These are phyloP conservation scores for Chromosphaera perkinsii DNA, from an alignment of 208 protist genomes.

Conservation along the genomic window DNA sequence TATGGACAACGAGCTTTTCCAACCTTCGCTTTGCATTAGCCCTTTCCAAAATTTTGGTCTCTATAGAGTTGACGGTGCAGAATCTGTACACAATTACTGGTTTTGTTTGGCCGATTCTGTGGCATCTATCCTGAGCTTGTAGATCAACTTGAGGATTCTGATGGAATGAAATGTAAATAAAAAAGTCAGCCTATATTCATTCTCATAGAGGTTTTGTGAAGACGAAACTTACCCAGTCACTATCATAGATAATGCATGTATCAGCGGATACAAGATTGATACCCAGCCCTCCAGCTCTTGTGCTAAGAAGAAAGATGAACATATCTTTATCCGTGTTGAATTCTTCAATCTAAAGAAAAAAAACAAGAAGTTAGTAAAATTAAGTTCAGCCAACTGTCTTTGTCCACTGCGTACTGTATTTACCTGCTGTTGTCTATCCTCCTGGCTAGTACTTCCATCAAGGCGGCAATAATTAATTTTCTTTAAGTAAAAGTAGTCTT, in stretches of 20 bases:
- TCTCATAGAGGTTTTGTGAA: background rate
- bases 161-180: background rate
- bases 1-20: slow-evolving; percentile 37
- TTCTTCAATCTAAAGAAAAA: slow-evolving; percentile 70
- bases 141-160: slow-evolving; percentile 66
- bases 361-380: slow-evolving; percentile 12
- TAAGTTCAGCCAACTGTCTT: background rate
- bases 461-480: slow-evolving; percentile 10
- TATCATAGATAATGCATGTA: slow-evolving; percentile 75
- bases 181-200: background rate
- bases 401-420: background rate
- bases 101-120: slow-evolving; percentile 63
- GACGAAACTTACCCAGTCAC: slow-evolving; percentile 52
- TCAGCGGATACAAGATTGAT: slow-evolving; percentile 71
- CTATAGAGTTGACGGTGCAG: slow-evolving; percentile 46
- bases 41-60: slow-evolving; percentile 55
- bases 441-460: slow-evolving; percentile 25
- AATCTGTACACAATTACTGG: slow-evolving; percentile 57
- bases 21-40: slow-evolving; percentile 56
- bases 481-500: slow-evolving; percentile 33
- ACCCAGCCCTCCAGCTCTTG: slow-evolving; percentile 67
- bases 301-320: slow-evolving; percentile 68
- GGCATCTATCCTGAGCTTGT: slow-evolving; percentile 55
- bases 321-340: slow-evolving; percentile 72
- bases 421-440: slow-evolving; percentile 29